Evolutionary conservation across 768 basidiomycete genomes (phyloP).

Genomic region (Pulveroboletus sp.): DNA sequence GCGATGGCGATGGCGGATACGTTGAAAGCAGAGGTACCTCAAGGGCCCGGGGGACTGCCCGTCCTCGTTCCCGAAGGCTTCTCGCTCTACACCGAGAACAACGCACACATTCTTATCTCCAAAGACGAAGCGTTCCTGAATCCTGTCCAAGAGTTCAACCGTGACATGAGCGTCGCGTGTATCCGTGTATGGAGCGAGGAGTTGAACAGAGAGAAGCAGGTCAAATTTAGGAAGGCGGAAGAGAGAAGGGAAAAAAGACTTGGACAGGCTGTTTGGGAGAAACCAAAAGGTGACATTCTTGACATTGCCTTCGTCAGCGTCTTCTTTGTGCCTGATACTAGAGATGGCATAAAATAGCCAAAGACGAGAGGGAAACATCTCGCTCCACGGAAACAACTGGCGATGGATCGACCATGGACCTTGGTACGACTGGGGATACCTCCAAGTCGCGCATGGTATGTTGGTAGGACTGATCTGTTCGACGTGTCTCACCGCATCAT

Average conservation of each 20-base stretch:
- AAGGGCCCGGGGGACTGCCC: slow-evolving; percentile 11
- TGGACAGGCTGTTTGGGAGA: slow-evolving; percentile 36
- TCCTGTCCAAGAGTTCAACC: slow-evolving; percentile 97
- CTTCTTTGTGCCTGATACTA: slow-evolving; percentile 1
- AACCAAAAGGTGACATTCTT: slow-evolving; percentile 40
- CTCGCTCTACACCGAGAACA: slow-evolving; percentile 77
- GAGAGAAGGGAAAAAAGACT: slow-evolving; percentile 42
- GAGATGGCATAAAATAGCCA: neutral
- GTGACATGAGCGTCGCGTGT: slow-evolving; percentile 87
- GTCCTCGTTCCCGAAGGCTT: slow-evolving; percentile 65
- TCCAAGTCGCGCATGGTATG: slow-evolving; percentile 23
- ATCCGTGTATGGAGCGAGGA: slow-evolving; percentile 87
- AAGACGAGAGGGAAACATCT: slow-evolving; percentile 1
- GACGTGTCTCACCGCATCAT: neutral
- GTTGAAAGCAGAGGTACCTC: neutral
- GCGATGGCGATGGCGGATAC: slow-evolving; percentile 2
- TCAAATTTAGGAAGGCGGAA: slow-evolving; percentile 50
- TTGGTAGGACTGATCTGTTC: neutral
- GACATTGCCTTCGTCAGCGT: neutral
- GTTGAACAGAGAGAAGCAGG: slow-evolving; percentile 56
- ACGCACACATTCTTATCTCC: slow-evolving; percentile 53
- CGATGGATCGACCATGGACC: neutral
- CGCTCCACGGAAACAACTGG: neutral
- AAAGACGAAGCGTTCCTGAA: slow-evolving; percentile 89
- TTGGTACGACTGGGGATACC: slow-evolving; percentile 1